A percentile compares a stretch with the other conserved stretches of the same genome.
Evolutionary conservation across 2,329 filamentous ascomycete species (phyloP).

Genomic region (Ophiostoma ips): DNA sequence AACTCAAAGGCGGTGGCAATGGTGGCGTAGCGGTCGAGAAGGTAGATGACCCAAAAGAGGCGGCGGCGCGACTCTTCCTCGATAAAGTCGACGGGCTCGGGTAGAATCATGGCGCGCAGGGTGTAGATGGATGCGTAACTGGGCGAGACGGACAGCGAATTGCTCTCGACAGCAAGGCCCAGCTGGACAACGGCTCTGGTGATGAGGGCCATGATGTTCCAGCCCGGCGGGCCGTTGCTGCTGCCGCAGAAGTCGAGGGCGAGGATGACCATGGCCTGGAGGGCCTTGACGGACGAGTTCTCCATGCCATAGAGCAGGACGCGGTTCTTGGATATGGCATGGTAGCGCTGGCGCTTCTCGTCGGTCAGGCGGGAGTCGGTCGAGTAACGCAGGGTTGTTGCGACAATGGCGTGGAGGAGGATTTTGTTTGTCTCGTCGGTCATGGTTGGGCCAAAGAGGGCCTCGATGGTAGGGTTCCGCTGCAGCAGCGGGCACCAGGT

Average conservation of each 20-base stretch:
- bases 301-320: constrained; percentile 80
- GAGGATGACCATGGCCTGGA: constrained; percentile 78
- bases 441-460: constrained; percentile 62
- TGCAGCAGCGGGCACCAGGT: constrained; percentile 87
- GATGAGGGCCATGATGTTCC: constrained; percentile 83
- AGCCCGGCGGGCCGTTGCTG: constrained; percentile 80
- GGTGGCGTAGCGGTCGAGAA: constrained; percentile 80
- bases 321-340: constrained; percentile 69
- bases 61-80: constrained; percentile 77
- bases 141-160: constrained; percentile 64
- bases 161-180: constrained; percentile 70
- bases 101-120: constrained; percentile 67
- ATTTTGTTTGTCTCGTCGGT: constrained; percentile 72
- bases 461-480: constrained; percentile 65
- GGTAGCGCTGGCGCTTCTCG: constrained; percentile 59
- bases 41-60: constrained; percentile 88
- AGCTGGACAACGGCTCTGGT: constrained; percentile 80
- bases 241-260: constrained; percentile 73
- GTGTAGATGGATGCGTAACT: constrained; percentile 81
- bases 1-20: constrained; percentile 89
- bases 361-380: constrained; percentile 61
- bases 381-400: constrained; percentile 74
- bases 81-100: constrained; percentile 71
- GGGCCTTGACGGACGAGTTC: constrained; percentile 74
- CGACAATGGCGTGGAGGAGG: constrained; percentile 76